These are phyloP conservation scores for Kuraishia cidri DNA, from an alignment of 805 yeast genomes.

Conservation along the genomic window DNA sequence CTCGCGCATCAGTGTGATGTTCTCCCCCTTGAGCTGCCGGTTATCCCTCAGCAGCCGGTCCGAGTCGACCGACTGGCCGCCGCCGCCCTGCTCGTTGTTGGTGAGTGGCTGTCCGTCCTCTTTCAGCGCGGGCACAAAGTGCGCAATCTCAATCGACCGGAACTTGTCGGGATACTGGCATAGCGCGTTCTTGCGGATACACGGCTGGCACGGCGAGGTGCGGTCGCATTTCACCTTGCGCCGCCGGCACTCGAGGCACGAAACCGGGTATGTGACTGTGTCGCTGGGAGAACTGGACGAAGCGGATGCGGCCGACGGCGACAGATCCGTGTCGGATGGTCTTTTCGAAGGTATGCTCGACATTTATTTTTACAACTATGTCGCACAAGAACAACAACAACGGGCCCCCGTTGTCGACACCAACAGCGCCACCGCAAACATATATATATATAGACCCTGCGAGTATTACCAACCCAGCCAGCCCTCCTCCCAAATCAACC, in stretches of 20 bases:
- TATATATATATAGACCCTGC: too few species aligned
- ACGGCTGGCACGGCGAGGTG: constrained; percentile 29
- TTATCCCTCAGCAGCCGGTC: neutral
- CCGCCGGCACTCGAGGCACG: constrained; percentile 22
- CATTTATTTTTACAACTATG: too few species aligned
- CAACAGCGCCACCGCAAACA: too few species aligned
- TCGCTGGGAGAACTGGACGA: too few species aligned
- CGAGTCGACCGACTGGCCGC: neutral
- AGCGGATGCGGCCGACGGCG: too few species aligned
- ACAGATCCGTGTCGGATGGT: too few species aligned
- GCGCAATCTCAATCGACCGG: constrained; percentile 25
- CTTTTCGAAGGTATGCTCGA: too few species aligned
- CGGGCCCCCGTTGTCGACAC: too few species aligned
- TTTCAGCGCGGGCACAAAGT: neutral
- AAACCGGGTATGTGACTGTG: constrained; percentile 13
- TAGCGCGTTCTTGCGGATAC: constrained; percentile 22
- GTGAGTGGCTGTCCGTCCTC: neutral
- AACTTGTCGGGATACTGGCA: constrained; percentile 37
- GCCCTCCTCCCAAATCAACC: too few species aligned
- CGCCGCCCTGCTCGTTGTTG: too few species aligned
- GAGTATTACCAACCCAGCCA: too few species aligned
- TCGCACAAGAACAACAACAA: too few species aligned
- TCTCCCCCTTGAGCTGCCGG: neutral
- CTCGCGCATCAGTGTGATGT: neutral
- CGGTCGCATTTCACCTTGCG: constrained; percentile 24